phyloP scores from a whole-genome alignment of 2,329 filamentous ascomycete genomes.

The Stenocarpella maydis region DNA sequence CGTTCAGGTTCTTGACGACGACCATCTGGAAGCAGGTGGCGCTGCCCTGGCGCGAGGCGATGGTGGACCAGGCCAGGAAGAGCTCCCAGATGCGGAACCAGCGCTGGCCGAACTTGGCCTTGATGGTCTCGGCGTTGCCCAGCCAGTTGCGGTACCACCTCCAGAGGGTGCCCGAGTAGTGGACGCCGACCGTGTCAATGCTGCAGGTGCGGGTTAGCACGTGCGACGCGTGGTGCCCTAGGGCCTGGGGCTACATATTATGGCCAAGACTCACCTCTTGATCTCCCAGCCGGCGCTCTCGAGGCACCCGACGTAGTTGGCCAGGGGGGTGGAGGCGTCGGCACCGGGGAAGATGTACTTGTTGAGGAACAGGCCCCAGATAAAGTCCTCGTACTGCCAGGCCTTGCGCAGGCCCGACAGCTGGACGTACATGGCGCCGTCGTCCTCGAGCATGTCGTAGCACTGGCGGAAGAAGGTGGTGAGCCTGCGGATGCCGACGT shows the following conservation, averaged over 20 bases:
- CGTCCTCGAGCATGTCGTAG: constrained; percentile 94
- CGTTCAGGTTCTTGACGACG: constrained; percentile 89
- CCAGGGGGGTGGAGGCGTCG: constrained; percentile 91
- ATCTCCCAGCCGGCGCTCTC: constrained; percentile 90
- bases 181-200: constrained; percentile 91
- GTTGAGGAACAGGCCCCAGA: constrained; percentile 99
- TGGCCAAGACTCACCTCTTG: constrained; percentile 60
- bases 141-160: constrained; percentile 99
- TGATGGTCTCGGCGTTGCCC: constrained; percentile 88
- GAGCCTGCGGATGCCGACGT: constrained; percentile 94
- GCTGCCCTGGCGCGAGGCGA: constrained; percentile 82
- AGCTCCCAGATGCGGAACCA: constrained; percentile 97
- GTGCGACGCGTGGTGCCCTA: too few species aligned
- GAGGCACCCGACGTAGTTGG: constrained; percentile 82
- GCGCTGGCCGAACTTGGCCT: constrained; percentile 90
- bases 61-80: constrained; percentile 86
- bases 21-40: constrained; percentile 89
- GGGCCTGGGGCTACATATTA: too few species aligned
- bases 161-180: constrained; percentile 97
- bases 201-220: constrained; percentile 37
- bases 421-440: constrained; percentile 95
- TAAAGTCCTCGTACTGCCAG: constrained; percentile 98
- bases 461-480: constrained; percentile 83
- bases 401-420: constrained; percentile 90
- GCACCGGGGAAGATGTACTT: constrained; percentile 98